Percentiles rank a stretch among this genome's conserved stretches.
phyloP scores from a whole-genome alignment of 2,329 filamentous ascomycete genomes.

The Aspergillus tanneri region DNA sequence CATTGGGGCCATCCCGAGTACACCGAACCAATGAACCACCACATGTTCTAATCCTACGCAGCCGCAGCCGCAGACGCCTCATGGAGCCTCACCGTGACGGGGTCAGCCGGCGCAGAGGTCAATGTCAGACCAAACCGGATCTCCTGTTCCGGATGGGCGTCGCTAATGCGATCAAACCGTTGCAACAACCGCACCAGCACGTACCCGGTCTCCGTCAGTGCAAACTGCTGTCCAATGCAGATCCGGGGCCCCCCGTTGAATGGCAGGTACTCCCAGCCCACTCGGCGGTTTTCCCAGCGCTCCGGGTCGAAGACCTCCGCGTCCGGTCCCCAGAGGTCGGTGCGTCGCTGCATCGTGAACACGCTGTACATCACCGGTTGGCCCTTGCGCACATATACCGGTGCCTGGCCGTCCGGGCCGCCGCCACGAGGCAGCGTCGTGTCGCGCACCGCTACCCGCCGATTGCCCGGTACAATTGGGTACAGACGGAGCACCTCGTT shows the following conservation, averaged over 20 bases:
- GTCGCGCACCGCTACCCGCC: slow-evolving; percentile 39
- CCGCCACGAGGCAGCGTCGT: slow-evolving; percentile 54
- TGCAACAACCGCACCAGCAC: slow-evolving; percentile 71
- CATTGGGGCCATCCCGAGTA: too few relatives aligned
- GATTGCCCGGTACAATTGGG: slow-evolving; percentile 49
- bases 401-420: slow-evolving; percentile 59
- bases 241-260: slow-evolving; percentile 74
- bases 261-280: slow-evolving; percentile 68
- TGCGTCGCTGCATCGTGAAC: slow-evolving; percentile 70
- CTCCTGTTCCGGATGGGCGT: slow-evolving; percentile 17
- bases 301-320: slow-evolving; percentile 62
- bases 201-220: slow-evolving; percentile 67
- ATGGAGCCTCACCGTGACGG: slow-evolving; percentile 33
- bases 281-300: slow-evolving; percentile 65
- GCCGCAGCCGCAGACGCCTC: slow-evolving; percentile 16
- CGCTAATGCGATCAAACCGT: slow-evolving; percentile 63
- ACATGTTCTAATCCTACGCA: neutral
- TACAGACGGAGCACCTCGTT: slow-evolving; percentile 47
- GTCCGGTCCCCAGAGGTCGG: slow-evolving; percentile 49
- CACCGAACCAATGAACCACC: neutral
- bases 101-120: slow-evolving; percentile 29
- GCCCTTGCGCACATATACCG: slow-evolving; percentile 66
- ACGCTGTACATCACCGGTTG: slow-evolving; percentile 66
- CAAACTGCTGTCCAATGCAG: slow-evolving; percentile 79
- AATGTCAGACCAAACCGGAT: slow-evolving; percentile 25